These are phyloP conservation scores for Nakazawaea peltata DNA, from an alignment of 805 yeast genomes.

Conservation along the genomic window DNA sequence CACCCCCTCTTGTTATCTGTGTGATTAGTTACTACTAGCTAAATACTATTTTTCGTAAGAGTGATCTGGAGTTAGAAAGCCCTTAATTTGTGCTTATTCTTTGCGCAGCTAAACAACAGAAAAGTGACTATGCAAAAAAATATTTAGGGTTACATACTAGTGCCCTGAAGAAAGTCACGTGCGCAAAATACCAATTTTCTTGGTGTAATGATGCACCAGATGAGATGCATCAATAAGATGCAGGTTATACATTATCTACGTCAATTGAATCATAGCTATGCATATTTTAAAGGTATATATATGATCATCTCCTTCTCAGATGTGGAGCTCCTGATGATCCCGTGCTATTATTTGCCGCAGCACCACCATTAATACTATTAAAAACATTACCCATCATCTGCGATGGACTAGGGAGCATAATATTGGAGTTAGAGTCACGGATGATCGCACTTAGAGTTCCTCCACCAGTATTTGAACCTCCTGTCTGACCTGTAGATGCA, in stretches of 20 bases:
- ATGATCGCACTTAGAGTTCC: conserved; percentile 5
- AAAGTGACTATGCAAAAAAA: too few species aligned
- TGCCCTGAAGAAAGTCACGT: not conserved
- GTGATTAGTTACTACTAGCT: too few species aligned
- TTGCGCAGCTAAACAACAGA: too few species aligned
- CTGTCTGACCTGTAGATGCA: too few species aligned
- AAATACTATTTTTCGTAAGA: not conserved
- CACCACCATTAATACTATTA: conserved; percentile 15
- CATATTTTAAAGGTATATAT: too few species aligned
- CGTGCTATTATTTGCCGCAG: not conserved
- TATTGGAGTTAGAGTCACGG: conserved; percentile 15
- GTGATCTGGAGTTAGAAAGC: not conserved
- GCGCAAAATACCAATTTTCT: not conserved
- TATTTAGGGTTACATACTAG: too few species aligned
- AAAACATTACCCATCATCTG: conserved; percentile 20
- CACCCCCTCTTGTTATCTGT: too few species aligned
- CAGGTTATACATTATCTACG: too few species aligned
- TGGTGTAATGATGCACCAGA: not conserved
- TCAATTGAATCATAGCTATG: too few species aligned
- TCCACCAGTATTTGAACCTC: conserved; percentile 14
- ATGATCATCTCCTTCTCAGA: too few species aligned
- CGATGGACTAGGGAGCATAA: conserved; percentile 18
- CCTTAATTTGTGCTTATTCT: not conserved
- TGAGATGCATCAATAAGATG: too few species aligned
- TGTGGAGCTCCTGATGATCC: too few species aligned